A percentile compares a stretch with the other conserved stretches of the same genome.
These are phyloP conservation scores for Cercospora nicotianae DNA, from an alignment of 2,329 filamentous ascomycete species.

Conservation along the genomic window DNA sequence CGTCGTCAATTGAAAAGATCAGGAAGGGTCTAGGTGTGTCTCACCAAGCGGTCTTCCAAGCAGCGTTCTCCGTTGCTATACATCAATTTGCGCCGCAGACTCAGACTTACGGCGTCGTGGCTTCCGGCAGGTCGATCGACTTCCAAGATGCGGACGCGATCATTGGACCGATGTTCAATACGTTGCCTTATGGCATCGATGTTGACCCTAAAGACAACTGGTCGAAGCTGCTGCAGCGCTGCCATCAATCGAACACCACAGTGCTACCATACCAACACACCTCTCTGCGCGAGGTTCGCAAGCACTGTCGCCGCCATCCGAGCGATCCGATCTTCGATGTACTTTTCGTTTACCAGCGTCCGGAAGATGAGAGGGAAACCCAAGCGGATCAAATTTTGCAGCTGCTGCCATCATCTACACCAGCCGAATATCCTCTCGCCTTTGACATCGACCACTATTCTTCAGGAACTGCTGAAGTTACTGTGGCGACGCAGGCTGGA, in stretches of 20 bases:
- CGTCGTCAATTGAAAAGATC: conserved; percentile 37
- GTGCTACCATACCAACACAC: conserved; percentile 75
- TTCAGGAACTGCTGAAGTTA: conserved; percentile 54
- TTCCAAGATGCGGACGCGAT: conserved; percentile 64
- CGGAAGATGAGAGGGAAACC: not conserved
- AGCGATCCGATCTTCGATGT: conserved; percentile 70
- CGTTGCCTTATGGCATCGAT: conserved; percentile 67
- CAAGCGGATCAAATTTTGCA: conserved; percentile 50
- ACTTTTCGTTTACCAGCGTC: conserved; percentile 76
- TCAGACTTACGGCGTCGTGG: conserved; percentile 68
- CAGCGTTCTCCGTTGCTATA: conserved; percentile 68
- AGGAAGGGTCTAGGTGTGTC: conserved; percentile 68
- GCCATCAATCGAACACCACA: conserved; percentile 69
- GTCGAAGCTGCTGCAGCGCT: conserved; percentile 59
- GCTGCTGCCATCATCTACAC: conserved; percentile 48
- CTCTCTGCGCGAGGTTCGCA: conserved; percentile 74
- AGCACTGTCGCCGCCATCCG: conserved; percentile 65
- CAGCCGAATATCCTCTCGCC: conserved; percentile 72
- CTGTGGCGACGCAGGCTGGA: conserved; percentile 59
- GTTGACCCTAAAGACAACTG: conserved; percentile 54
- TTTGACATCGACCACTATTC: conserved; percentile 65
- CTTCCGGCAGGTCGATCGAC: conserved; percentile 74
- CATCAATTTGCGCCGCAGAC: conserved; percentile 51
- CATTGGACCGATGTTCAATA: conserved; percentile 87
- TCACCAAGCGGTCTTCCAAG: conserved; percentile 75